These are phyloP conservation scores for Dispira simplex DNA, from an alignment of 192 early-diverging fungal genomes.

Conservation along the genomic window DNA sequence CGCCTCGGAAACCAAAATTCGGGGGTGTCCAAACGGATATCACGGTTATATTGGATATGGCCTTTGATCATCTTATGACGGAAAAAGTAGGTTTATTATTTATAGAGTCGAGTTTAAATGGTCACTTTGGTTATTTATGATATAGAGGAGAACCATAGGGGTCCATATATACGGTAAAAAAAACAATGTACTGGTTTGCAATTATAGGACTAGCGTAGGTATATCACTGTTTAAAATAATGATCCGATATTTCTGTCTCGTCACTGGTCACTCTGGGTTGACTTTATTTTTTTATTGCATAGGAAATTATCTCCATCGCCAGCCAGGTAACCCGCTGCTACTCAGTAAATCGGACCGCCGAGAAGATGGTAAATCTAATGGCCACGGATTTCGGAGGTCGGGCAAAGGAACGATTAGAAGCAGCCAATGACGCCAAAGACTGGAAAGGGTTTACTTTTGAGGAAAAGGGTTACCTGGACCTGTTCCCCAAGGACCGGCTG, in stretches of 20 bases:
- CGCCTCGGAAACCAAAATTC: conserved; percentile 22
- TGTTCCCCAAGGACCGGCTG: conserved; percentile 38
- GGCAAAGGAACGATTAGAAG: conserved; percentile 29
- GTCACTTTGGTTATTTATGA: too few species aligned
- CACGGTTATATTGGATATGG: conserved; percentile 60
- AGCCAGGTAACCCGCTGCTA: conserved; percentile 65
- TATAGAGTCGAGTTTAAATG: too few species aligned
- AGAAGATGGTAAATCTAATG: conserved; percentile 32
- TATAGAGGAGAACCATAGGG: too few species aligned
- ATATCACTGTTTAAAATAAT: not conserved
- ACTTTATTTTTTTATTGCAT: not conserved
- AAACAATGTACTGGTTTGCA: too few species aligned
- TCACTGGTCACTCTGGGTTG: not conserved
- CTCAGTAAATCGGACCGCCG: conserved; percentile 40
- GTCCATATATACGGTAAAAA: too few species aligned
- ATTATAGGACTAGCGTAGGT: not conserved
- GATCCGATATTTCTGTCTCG: not conserved
- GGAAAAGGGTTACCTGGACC: conserved; percentile 20
- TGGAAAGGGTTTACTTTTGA: conserved; percentile 33
- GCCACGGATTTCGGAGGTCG: conserved; percentile 41
- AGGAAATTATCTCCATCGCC: conserved; percentile 54
- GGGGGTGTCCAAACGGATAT: conserved; percentile 32
- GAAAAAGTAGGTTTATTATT: conserved; percentile 41
- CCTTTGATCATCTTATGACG: conserved; percentile 63
- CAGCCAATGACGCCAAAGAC: conserved; percentile 22